phyloP scores from a whole-genome alignment of 495 filamentous ascomycete species.

The Lasiosphaeria miniovina region DNA sequence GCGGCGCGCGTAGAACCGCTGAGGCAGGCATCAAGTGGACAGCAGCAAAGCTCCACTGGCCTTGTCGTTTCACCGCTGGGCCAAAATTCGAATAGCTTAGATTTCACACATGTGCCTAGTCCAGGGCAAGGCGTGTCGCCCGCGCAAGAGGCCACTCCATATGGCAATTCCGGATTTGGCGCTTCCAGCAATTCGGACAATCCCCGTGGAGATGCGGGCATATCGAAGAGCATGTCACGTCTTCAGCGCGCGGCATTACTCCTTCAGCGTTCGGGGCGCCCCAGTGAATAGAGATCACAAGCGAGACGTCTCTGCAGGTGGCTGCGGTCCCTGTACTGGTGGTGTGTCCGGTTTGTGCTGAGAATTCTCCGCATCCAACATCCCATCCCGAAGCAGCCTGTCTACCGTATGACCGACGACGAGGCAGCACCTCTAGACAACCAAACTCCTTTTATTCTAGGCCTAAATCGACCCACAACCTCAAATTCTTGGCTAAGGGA shows the following conservation, averaged over 20 bases:
- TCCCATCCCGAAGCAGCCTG: not conserved
- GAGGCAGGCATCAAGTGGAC: not conserved
- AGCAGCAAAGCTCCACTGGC: not conserved
- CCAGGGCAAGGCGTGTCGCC: not conserved
- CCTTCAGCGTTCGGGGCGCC: slow-evolving; percentile 18
- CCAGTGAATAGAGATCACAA: slow-evolving; percentile 16
- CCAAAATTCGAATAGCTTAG: not conserved
- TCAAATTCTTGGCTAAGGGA: no score
- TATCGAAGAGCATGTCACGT: slow-evolving; percentile 18
- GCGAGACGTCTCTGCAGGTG: not conserved
- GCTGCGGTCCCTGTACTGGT: slow-evolving; percentile 1
- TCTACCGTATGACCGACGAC: no score
- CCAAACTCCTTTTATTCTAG: no score
- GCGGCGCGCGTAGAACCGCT: not conserved
- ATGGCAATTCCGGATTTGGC: not conserved
- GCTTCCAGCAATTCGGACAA: slow-evolving; percentile 17
- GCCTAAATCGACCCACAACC: no score
- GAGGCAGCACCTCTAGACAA: no score
- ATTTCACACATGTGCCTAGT: not conserved
- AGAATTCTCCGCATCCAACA: not conserved
- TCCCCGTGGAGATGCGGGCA: not conserved
- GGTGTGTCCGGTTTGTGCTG: not conserved
- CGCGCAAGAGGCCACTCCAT: not conserved
- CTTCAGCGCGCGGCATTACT: slow-evolving; percentile 24
- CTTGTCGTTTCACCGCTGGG: not conserved